Conservation (phyloP, 495 filamentous ascomycete species). For the Xylaria longipes region DNA sequence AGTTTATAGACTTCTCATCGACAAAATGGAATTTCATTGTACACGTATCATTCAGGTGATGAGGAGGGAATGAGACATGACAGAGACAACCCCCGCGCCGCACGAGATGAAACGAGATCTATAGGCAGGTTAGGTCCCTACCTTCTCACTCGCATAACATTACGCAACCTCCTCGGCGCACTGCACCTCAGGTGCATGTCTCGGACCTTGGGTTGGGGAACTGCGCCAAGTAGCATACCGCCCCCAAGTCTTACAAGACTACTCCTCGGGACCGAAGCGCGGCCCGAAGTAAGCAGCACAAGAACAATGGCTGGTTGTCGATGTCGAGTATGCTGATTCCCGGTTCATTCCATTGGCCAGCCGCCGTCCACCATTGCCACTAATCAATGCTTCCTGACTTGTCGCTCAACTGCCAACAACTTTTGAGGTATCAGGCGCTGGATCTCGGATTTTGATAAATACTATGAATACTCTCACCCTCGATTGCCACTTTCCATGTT, state of each 20-base stretch:
- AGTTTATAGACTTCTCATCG: not conserved
- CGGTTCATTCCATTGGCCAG: not conserved
- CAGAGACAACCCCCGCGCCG: not conserved
- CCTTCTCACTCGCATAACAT: conserved; percentile 5
- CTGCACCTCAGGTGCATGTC: not conserved
- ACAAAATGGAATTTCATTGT: not conserved
- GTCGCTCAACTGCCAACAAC: too few relatives aligned
- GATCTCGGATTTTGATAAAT: not conserved
- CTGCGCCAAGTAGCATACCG: conserved; percentile 3
- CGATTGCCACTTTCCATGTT: not conserved
- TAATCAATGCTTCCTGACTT: not conserved
- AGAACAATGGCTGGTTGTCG: not conserved
- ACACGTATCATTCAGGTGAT: not conserved
- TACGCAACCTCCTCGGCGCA: conserved; percentile 10
- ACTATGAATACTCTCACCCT: not conserved
- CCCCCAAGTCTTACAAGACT: not conserved
- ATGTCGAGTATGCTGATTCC: not conserved
- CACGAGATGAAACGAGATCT: not conserved
- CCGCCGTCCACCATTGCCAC: not conserved
- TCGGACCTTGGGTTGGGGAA: conserved; percentile 23
- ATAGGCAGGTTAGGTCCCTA: not conserved
- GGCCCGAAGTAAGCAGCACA: conserved; percentile 1
- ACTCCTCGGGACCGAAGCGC: conserved; percentile 18
- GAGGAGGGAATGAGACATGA: not conserved
- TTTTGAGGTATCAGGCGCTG: too few relatives aligned